phyloP scores from a whole-genome alignment of 305 asterid species.

The Solanum hybrid region DNA sequence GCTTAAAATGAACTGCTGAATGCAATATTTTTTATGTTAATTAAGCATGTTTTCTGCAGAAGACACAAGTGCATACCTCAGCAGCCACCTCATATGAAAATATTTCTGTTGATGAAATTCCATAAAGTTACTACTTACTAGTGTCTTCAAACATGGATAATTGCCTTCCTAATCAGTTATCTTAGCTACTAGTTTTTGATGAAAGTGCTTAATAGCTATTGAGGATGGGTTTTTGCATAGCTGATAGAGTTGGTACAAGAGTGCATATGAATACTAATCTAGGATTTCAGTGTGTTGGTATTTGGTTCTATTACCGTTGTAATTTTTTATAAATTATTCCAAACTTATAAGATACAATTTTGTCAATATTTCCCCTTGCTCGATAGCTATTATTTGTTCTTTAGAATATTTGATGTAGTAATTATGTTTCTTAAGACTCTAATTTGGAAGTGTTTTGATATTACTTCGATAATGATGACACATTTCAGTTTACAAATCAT shows the following conservation, averaged over 20 bases:
- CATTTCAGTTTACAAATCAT: neutral
- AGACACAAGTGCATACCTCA: neutral
- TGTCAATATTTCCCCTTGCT: neutral
- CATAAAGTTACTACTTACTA: neutral
- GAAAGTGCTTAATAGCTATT: neutral
- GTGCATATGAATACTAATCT: neutral
- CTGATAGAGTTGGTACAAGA: neutral
- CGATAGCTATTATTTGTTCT: neutral
- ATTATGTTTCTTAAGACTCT: neutral
- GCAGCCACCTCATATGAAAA: neutral
- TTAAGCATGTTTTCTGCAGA: neutral
- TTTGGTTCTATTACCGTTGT: neutral
- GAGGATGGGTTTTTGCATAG: neutral
- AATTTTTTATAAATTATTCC: neutral
- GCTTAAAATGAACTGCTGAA: neutral
- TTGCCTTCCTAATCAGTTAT: neutral
- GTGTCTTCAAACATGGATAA: neutral
- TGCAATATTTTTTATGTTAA: neutral
- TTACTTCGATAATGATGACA: neutral
- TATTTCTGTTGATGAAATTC: neutral
- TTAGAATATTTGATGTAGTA: neutral
- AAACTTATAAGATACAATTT: neutral
- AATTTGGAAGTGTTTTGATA: neutral
- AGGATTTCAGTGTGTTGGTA: neutral
- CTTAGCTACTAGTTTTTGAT: neutral